Base-by-base conservation (phyloP, 306 rosid species). In the Sindora glabra region DNA sequence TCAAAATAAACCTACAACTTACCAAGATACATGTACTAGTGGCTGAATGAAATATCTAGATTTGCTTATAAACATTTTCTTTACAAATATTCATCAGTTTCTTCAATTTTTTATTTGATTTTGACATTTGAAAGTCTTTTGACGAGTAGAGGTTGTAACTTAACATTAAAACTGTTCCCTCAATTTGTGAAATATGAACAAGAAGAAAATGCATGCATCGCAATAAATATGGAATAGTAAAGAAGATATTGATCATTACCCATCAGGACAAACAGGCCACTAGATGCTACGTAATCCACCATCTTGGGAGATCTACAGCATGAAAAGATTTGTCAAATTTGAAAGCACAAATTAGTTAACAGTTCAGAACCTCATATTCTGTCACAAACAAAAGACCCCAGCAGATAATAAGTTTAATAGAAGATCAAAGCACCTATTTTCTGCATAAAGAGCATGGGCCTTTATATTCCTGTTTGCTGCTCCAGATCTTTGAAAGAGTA, bases 231-330 rank as follows among this genome's bases (percentile, higher is more conserved):
- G 42, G 6, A 57, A 48, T 19, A 5, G 29, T 21, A 25, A 39
- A 67, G 32, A n/a, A 23, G n/a, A n/a, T n/a, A n/a, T n/a, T n/a
- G n/a, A 68, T 2, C 56, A 44, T 81, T 92, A 92, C 99, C 99
- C 96, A n/a, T 81, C 81, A 3, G 94, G 96, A 75, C 96, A 92
- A 42, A 64, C 36, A 54, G 96, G 96, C 73, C 99, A 86, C 99
- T 96, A 92, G 69, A 92, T 86, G 87, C 90, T 86, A 65, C 90
- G 89, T 51, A 77, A 74, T 70, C 77, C 82, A 16, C 64, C 68
- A 47, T 74, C 89, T 71, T 82, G 81, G 4, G 68, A 37, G 62
- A 10, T 80, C 96, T 92, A 70, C 56, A 74, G 53, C 53, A 62
- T 60, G 51, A 77, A 71, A 15, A 37, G 34, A 51, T 39, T 23